These are phyloP conservation scores for Elaeis oleifera DNA, from an alignment of 202 grass and related monocot genomes.

Conservation along the genomic window DNA sequence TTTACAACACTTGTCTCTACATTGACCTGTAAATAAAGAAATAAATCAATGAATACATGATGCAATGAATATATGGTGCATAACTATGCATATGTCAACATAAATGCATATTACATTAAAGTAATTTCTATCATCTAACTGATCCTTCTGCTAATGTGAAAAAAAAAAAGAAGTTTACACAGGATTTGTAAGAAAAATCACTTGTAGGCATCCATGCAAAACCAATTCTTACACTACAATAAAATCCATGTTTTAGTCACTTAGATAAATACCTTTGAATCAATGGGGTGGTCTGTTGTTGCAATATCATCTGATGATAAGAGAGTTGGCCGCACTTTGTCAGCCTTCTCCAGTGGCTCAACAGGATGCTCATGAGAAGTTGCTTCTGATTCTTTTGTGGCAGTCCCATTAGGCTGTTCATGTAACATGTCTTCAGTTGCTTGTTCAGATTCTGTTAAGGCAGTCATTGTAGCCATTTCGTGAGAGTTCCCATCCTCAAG, in stretches of 20 bases:
- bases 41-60: conserved; percentile 8
- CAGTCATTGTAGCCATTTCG: no score
- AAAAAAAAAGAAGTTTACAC: no score
- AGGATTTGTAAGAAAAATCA: no score
- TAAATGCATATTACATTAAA: no score
- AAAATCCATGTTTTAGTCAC: no score
- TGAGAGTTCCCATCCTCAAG: no score
- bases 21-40: conserved; percentile 37
- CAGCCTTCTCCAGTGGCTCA: conserved; percentile 30
- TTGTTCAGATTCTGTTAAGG: not conserved
- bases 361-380: conserved; percentile 12
- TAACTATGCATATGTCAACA: no score
- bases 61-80: no score
- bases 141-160: no score
- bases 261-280: conserved; percentile 23
- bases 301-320: not conserved
- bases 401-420: conserved; percentile 26
- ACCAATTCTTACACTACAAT: no score
- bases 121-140: no score
- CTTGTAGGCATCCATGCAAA: no score
- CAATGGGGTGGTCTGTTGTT: conserved; percentile 6
- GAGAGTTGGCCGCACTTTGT: not conserved
- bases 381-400: conserved; percentile 8
- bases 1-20: conserved; percentile 20
- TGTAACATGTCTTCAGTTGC: not conserved